Evolutionary conservation across 2,329 filamentous ascomycete genomes (phyloP).

Genomic region (Teratosphaeria destructans): DNA sequence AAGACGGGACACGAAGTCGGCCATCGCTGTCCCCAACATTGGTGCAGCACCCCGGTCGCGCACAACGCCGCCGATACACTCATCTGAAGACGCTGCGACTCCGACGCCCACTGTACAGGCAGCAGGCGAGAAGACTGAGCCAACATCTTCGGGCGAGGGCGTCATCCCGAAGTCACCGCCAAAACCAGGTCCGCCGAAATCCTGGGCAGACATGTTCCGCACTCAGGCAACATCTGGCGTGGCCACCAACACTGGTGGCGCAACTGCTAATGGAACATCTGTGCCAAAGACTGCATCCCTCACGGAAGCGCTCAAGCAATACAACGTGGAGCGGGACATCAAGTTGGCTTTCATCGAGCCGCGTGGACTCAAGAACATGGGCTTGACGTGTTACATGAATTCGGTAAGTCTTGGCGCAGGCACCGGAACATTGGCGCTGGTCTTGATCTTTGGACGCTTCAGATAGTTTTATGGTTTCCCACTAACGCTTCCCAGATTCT

Average conservation of each 20-base stretch:
- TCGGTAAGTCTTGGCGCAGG: slow-evolving; percentile 54
- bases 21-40: slow-evolving; percentile 43
- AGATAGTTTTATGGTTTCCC: too few relatives aligned
- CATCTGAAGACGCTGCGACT: slow-evolving; percentile 3
- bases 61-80: slow-evolving; percentile 15
- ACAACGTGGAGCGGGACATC: slow-evolving; percentile 53
- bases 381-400: slow-evolving; percentile 99
- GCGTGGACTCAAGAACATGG: slow-evolving; percentile 86
- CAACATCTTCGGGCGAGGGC: slow-evolving; percentile 21
- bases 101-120: slow-evolving; percentile 5
- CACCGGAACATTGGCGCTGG: neutral
- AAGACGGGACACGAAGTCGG: slow-evolving; percentile 33
- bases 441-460: neutral
- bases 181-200: slow-evolving; percentile 34
- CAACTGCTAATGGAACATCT: slow-evolving; percentile 22
- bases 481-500: slow-evolving; percentile 53
- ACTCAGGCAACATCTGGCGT: slow-evolving; percentile 21
- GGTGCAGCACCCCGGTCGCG: slow-evolving; percentile 38
- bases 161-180: slow-evolving; percentile 34
- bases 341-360: slow-evolving; percentile 81
- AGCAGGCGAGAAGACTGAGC: neutral
- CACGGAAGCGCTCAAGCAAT: slow-evolving; percentile 65
- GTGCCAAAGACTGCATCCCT: slow-evolving; percentile 45
- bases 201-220: slow-evolving; percentile 60
- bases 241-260: slow-evolving; percentile 3